Evolutionary conservation across 805 yeast species (phyloP).

Genomic region (Candida krabiensis): DNA sequence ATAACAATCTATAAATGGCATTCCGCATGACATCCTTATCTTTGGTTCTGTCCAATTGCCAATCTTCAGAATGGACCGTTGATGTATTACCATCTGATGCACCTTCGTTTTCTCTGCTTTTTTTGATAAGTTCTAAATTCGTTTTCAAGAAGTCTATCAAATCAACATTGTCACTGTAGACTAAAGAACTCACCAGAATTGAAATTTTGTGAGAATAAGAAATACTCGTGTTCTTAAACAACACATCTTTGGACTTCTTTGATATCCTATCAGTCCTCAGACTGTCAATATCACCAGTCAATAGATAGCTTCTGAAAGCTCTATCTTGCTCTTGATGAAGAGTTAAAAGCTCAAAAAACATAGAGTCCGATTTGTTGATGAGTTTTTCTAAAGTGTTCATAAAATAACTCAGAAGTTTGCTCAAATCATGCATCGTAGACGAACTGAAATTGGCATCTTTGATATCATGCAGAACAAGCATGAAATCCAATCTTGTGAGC

Average conservation of each 20-base stretch:
- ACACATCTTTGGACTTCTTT: slow-evolving; percentile 13
- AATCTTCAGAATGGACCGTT: not conserved
- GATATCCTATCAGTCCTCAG: slow-evolving; percentile 35
- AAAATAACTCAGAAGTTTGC: slow-evolving; percentile 62
- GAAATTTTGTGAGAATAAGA: slow-evolving; percentile 27
- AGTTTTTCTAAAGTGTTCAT: slow-evolving; percentile 56
- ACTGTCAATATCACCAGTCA: slow-evolving; percentile 54
- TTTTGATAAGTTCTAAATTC: slow-evolving; percentile 36
- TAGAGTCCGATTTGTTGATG: slow-evolving; percentile 50
- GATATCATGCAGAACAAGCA: slow-evolving; percentile 55
- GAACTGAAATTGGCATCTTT: slow-evolving; percentile 49
- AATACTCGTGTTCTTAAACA: slow-evolving; percentile 17
- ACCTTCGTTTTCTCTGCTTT: slow-evolving; percentile 18
- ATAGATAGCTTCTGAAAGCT: slow-evolving; percentile 50
- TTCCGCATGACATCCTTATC: slow-evolving; percentile 7
- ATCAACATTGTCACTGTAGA: slow-evolving; percentile 45
- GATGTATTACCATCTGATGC: slow-evolving; percentile 1
- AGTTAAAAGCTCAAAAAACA: slow-evolving; percentile 65
- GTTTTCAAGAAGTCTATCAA: slow-evolving; percentile 45
- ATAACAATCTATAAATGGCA: slow-evolving; percentile 22
- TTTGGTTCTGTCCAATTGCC: slow-evolving; percentile 8
- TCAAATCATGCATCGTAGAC: slow-evolving; percentile 56
- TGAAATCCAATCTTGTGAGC: slow-evolving; percentile 71
- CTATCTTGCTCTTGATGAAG: slow-evolving; percentile 47
- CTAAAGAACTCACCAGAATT: slow-evolving; percentile 23